phyloP scores from a whole-genome alignment of 2,329 filamentous ascomycete species.

The Alternaria ethzedia region DNA sequence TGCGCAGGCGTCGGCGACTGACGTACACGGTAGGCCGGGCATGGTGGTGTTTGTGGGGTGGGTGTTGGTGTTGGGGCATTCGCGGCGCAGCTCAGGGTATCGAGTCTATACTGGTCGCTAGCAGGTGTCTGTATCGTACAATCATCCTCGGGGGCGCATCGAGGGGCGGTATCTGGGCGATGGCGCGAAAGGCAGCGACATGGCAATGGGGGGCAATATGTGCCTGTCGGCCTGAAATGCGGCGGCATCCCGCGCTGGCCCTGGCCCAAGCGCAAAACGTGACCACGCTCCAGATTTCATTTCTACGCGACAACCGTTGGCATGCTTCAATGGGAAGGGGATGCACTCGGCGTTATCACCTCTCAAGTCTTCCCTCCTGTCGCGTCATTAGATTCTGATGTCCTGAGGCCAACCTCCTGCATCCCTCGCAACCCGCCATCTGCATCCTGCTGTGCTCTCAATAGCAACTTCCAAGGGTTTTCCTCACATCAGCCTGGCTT shows the following conservation, averaged over 20 bases:
- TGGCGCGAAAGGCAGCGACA: slow-evolving; percentile 26
- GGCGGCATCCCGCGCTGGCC: slow-evolving; percentile 15
- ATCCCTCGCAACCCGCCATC: slow-evolving; percentile 12
- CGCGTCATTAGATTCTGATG: neutral
- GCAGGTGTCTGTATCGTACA: slow-evolving; percentile 47
- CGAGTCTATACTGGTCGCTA: slow-evolving; percentile 47
- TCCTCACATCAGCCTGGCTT: slow-evolving; percentile 29
- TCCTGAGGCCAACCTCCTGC: neutral
- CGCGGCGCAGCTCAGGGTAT: slow-evolving; percentile 41
- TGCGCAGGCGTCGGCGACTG: slow-evolving; percentile 9
- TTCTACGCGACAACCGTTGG: slow-evolving; percentile 10
- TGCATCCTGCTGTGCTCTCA: slow-evolving; percentile 19
- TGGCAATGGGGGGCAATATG: slow-evolving; percentile 19
- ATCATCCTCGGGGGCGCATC: slow-evolving; percentile 49
- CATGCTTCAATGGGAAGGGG: slow-evolving; percentile 3
- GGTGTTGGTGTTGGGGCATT: slow-evolving; percentile 30
- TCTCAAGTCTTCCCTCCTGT: neutral
- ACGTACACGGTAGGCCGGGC: slow-evolving; percentile 59
- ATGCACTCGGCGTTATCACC: neutral
- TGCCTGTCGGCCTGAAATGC: slow-evolving; percentile 17
- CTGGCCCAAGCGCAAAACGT: slow-evolving; percentile 31
- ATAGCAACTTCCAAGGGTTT: slow-evolving; percentile 17
- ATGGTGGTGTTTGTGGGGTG: slow-evolving; percentile 45
- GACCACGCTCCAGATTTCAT: slow-evolving; percentile 19
- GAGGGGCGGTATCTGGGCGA: slow-evolving; percentile 22